Conservation (phyloP, 2,329 filamentous ascomycete species). For the Bipolaris victoriae region DNA sequence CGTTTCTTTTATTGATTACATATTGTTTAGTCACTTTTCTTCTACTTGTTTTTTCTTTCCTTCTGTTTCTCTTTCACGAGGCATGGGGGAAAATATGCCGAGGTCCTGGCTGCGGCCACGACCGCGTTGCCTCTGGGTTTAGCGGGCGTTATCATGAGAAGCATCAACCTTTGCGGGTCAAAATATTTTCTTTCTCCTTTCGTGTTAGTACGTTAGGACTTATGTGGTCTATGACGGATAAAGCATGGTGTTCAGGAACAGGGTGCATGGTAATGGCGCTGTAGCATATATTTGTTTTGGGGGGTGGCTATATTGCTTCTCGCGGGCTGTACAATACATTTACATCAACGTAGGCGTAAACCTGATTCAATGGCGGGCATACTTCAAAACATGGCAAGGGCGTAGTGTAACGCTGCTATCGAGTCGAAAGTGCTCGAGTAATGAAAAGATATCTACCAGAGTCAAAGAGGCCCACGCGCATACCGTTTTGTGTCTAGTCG, state of each 20-base stretch:
- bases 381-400: slow-evolving; percentile 11
- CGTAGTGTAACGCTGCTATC: background rate
- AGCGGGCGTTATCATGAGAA: slow-evolving; percentile 36
- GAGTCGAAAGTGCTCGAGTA: slow-evolving; percentile 12
- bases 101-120: slow-evolving; percentile 5
- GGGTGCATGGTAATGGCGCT: slow-evolving; percentile 30
- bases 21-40: slow-evolving; percentile 14
- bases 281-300: slow-evolving; percentile 13
- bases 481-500: background rate
- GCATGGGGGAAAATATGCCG: slow-evolving; percentile 1
- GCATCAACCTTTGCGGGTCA: slow-evolving; percentile 34
- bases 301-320: slow-evolving; percentile 19
- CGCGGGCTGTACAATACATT: slow-evolving; percentile 3
- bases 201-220: slow-evolving; percentile 33
- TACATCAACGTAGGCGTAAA: slow-evolving; percentile 9
- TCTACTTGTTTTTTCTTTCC: slow-evolving; percentile 15
- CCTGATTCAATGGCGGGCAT: slow-evolving; percentile 5
- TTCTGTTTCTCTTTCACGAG: slow-evolving; percentile 13
- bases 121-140: slow-evolving; percentile 12
- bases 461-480: background rate
- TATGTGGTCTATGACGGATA: slow-evolving; percentile 19
- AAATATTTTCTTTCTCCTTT: slow-evolving; percentile 30
- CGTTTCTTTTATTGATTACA: slow-evolving; percentile 12
- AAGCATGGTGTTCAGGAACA: slow-evolving; percentile 28
- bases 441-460: slow-evolving; percentile 6